Evolutionary conservation across 345 rosid genomes (phyloP).

Genomic region (Syzygium oleosum): DNA sequence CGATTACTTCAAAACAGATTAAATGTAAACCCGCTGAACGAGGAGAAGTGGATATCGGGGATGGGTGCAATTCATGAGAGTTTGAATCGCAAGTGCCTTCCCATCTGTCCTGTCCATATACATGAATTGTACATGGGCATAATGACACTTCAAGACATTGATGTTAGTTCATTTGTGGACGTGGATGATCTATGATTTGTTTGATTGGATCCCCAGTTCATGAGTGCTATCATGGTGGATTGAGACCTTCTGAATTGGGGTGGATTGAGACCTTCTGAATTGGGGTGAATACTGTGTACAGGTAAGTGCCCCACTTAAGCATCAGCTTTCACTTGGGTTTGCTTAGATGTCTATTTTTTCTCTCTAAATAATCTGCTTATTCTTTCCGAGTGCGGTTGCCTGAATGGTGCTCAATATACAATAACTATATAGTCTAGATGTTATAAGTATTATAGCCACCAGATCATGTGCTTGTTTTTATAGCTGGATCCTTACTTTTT

Average conservation of each 20-base stretch:
- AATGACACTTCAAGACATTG: slow-evolving; percentile 71
- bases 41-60: slow-evolving; percentile 49
- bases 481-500: not conserved
- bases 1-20: slow-evolving; percentile 55
- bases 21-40: slow-evolving; percentile 33
- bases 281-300: not conserved
- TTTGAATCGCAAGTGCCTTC: slow-evolving; percentile 51
- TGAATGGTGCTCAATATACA: not conserved
- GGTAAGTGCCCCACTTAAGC: not conserved
- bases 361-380: not conserved
- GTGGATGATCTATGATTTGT: slow-evolving; percentile 10
- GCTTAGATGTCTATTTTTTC: not conserved
- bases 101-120: slow-evolving; percentile 67
- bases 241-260: slow-evolving; percentile 11
- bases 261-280: slow-evolving; percentile 19
- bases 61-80: slow-evolving; percentile 55
- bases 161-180: slow-evolving; percentile 47
- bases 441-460: not conserved
- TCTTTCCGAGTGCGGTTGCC: not conserved
- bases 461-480: not conserved
- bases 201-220: not conserved
- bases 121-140: slow-evolving; percentile 61
- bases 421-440: not conserved
- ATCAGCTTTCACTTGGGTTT: not conserved
- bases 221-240: slow-evolving; percentile 8